phyloP scores from a whole-genome alignment of 1,284 basidiomycete species.

The Naganishia sp. region DNA sequence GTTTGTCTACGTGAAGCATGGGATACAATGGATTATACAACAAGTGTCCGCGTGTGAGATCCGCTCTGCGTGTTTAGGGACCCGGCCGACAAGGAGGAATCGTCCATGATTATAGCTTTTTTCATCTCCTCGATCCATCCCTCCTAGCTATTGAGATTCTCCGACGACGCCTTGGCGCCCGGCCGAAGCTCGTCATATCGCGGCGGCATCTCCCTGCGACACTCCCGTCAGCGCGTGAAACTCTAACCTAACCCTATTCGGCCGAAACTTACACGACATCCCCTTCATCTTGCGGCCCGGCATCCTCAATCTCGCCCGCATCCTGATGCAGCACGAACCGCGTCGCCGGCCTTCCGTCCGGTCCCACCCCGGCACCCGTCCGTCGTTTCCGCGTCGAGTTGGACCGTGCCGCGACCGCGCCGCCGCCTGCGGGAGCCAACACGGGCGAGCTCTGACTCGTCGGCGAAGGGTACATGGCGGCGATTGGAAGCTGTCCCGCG shows the following conservation, averaged over 20 bases:
- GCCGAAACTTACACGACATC: slow-evolving; percentile 31
- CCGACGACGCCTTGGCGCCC: slow-evolving; percentile 21
- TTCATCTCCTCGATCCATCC: too few species aligned
- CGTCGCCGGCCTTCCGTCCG: slow-evolving; percentile 26
- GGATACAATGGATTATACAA: too few species aligned
- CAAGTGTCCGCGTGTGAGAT: too few species aligned
- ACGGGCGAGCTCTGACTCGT: slow-evolving; percentile 1
- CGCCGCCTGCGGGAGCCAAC: slow-evolving; percentile 10
- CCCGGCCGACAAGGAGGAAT: too few species aligned
- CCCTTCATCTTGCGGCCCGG: slow-evolving; percentile 25
- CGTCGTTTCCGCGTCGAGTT: slow-evolving; percentile 53
- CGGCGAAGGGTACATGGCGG: slow-evolving; percentile 3
- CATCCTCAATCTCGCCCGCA: slow-evolving; percentile 30
- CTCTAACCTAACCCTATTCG: neutral
- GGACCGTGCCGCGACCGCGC: slow-evolving; percentile 39
- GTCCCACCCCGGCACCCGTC: slow-evolving; percentile 5
- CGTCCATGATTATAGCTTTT: too few species aligned
- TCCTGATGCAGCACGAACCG: slow-evolving; percentile 34
- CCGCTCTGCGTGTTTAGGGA: too few species aligned
- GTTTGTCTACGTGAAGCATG: too few species aligned
- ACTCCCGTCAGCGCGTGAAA: slow-evolving; percentile 12
- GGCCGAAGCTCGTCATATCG: slow-evolving; percentile 33
- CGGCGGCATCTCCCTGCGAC: slow-evolving; percentile 33
- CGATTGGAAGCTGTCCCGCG: slow-evolving; percentile 10
- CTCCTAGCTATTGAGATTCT: slow-evolving; percentile 5